These are phyloP conservation scores for Arthrobotrys pseudoclavata DNA, from an alignment of 2,329 filamentous ascomycete genomes.

Conservation along the genomic window DNA sequence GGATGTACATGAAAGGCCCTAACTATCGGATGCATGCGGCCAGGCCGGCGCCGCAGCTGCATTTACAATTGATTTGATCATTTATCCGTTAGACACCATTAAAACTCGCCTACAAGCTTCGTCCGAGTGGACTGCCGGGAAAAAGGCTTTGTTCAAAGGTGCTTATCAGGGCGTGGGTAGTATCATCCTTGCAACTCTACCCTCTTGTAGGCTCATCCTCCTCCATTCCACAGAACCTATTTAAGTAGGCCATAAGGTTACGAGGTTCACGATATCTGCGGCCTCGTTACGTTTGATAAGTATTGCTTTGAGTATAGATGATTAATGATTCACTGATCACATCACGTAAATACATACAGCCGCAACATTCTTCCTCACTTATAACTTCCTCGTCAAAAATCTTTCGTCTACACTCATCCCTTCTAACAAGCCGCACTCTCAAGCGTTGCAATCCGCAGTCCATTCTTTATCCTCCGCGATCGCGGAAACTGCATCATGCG, in stretches of 20 bases:
- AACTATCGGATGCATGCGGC: not conserved
- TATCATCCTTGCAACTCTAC: slow-evolving; percentile 86
- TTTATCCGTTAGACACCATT: slow-evolving; percentile 90
- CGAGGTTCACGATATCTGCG: too few species aligned
- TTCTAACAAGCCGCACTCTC: slow-evolving; percentile 64
- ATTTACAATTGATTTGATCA: slow-evolving; percentile 84
- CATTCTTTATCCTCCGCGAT: slow-evolving; percentile 80
- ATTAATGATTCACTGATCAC: not conserved
- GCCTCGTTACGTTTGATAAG: not conserved
- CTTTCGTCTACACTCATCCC: slow-evolving; percentile 68
- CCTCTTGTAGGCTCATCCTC: slow-evolving; percentile 73
- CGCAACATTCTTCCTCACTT: slow-evolving; percentile 90
- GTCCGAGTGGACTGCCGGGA: slow-evolving; percentile 73
- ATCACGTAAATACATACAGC: slow-evolving; percentile 68
- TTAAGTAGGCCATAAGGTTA: too few species aligned
- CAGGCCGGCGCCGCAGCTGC: slow-evolving; percentile 88
- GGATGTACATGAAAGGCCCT: too few species aligned
- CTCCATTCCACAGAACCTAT: not conserved
- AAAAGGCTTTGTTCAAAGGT: slow-evolving; percentile 77
- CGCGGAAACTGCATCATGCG: slow-evolving; percentile 86
- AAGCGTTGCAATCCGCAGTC: slow-evolving; percentile 75
- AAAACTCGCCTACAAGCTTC: slow-evolving; percentile 88
- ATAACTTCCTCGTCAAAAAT: slow-evolving; percentile 77
- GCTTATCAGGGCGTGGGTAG: slow-evolving; percentile 90
- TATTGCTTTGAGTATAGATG: not conserved